A percentile compares a stretch with the other conserved stretches of the same genome.
These are phyloP conservation scores for Tetrastigma voinierianum DNA, from an alignment of 164 flowering plant species.

Conservation along the genomic window DNA sequence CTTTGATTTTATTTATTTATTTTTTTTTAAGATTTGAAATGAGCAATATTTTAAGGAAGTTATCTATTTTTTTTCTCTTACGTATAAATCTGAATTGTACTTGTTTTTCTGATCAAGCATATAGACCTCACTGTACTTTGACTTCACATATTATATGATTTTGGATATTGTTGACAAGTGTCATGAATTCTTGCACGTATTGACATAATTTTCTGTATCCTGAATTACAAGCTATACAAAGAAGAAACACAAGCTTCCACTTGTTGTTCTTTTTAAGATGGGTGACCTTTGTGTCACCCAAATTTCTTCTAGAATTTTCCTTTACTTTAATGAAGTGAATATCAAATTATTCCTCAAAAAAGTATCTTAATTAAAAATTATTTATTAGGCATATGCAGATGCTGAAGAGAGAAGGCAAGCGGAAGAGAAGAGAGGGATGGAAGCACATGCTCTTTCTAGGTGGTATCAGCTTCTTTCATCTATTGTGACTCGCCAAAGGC, in stretches of 20 bases:
- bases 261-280: not conserved
- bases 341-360: not conserved
- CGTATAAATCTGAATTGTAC: too few relatives aligned
- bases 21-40: not conserved
- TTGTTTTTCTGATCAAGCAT: too few relatives aligned
- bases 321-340: not conserved
- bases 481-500: slow-evolving; percentile 74
- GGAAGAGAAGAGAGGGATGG: slow-evolving; percentile 72
- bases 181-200: too few relatives aligned
- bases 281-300: not conserved
- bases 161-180: too few relatives aligned
- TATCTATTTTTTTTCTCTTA: too few relatives aligned
- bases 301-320: not conserved
- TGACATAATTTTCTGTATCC: too few relatives aligned
- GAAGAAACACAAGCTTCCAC: not conserved
- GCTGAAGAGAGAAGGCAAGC: slow-evolving; percentile 72
- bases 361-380: not conserved
- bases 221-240: too few relatives aligned
- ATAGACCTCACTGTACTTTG: too few relatives aligned
- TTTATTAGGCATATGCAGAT: slow-evolving; percentile 77
- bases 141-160: too few relatives aligned
- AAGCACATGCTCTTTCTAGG: slow-evolving; percentile 63
- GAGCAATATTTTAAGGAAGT: too few relatives aligned
- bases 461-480: slow-evolving; percentile 97
- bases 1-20: not conserved